Conservation (phyloP, 352 stramenopile species). For the Globisporangium cederbergense region DNA sequence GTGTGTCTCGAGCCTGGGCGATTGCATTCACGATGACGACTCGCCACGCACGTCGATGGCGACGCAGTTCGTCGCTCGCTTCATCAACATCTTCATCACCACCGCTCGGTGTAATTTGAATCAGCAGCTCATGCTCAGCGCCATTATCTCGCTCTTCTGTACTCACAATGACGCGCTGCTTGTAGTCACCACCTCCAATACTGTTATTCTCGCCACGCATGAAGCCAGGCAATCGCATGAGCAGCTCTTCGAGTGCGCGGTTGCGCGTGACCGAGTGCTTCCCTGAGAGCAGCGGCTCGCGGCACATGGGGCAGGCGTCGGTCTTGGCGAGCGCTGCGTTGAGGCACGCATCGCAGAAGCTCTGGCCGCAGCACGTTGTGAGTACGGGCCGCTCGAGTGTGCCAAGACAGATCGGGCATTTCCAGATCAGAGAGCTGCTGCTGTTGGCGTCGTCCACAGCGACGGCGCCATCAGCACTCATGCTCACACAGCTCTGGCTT, state of each 20-base stretch:
- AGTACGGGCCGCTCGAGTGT: slow-evolving; percentile 45
- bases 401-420: slow-evolving; percentile 56
- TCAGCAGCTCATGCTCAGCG: slow-evolving; percentile 20
- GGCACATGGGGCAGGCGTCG: slow-evolving; percentile 59
- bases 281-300: slow-evolving; percentile 42
- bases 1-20: neutral
- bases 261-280: slow-evolving; percentile 47
- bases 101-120: slow-evolving; percentile 14
- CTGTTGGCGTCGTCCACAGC: neutral
- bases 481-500: neutral
- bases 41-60: neutral
- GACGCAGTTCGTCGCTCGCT: neutral
- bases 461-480: neutral
- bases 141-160: neutral
- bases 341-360: slow-evolving; percentile 59
- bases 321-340: slow-evolving; percentile 32
- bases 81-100: neutral
- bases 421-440: slow-evolving; percentile 22
- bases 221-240: slow-evolving; percentile 19
- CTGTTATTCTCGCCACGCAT: too few species aligned
- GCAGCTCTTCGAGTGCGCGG: slow-evolving; percentile 39
- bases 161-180: neutral
- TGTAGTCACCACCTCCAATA: neutral
- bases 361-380: slow-evolving; percentile 59
- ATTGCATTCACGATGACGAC: neutral